Conservation (phyloP, 495 filamentous ascomycete genomes). For the Corynascus novoguineensis region DNA sequence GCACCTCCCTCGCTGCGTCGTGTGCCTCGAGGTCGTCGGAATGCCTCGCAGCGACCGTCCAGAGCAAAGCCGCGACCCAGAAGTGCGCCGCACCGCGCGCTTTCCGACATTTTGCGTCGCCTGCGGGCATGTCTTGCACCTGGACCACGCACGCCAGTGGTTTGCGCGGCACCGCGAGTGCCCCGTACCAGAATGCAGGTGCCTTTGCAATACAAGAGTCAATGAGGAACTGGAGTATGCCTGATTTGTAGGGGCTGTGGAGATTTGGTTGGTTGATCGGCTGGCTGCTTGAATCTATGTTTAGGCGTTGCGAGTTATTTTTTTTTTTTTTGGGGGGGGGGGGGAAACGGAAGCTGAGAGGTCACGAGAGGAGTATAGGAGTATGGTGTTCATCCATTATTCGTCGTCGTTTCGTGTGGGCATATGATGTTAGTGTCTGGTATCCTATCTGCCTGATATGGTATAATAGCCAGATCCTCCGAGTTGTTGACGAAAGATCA, state of each 20-base stretch:
- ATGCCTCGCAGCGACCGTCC: conserved; percentile 55
- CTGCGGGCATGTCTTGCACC: conserved; percentile 87
- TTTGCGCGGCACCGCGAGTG: conserved; percentile 75
- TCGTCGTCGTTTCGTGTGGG: too few species aligned
- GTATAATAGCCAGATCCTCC: too few species aligned
- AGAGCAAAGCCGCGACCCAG: conserved; percentile 49
- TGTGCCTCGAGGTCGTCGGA: conserved; percentile 83
- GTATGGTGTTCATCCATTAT: too few species aligned
- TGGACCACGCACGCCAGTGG: conserved; percentile 84
- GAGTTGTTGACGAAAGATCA: too few species aligned
- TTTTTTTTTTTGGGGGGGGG: too few species aligned
- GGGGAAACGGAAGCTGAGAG: too few species aligned
- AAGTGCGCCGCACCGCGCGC: conserved; percentile 41
- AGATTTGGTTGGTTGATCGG: background rate
- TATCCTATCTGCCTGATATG: too few species aligned
- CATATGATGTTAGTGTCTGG: too few species aligned
- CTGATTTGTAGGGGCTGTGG: conserved; percentile 12
- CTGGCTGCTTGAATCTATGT: background rate
- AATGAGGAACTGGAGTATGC: conserved; percentile 47
- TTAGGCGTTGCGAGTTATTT: too few species aligned
- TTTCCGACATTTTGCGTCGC: conserved; percentile 76
- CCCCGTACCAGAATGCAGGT: conserved; percentile 83
- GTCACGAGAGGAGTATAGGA: too few species aligned
- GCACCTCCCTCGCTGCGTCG: conserved; percentile 81
- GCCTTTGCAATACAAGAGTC: conserved; percentile 60